Percentiles rank a stretch among this genome's conserved stretches.
Evolutionary conservation across 192 early-diverging fungal species (phyloP).

Genomic region (Entomortierella lignicola): DNA sequence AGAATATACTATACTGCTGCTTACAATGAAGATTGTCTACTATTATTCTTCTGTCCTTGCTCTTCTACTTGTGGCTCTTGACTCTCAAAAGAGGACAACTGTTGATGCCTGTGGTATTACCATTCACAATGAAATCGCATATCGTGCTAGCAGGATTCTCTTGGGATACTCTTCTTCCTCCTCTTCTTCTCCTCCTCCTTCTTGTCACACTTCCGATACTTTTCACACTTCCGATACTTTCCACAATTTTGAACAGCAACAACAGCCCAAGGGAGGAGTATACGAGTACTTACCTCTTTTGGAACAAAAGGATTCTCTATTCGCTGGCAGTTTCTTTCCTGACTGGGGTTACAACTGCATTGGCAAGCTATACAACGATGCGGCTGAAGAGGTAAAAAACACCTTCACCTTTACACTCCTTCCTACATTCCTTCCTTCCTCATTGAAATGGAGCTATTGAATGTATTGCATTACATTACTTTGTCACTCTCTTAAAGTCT

Average conservation of each 20-base stretch:
- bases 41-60: neutral
- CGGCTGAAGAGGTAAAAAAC: conserved; percentile 41
- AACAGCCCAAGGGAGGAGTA: neutral
- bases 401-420: neutral
- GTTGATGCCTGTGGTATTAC: conserved; percentile 48
- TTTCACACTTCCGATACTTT: too few species aligned
- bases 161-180: neutral
- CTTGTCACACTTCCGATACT: too few species aligned
- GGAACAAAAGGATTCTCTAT: conserved; percentile 22
- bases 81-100: neutral
- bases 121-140: conserved; percentile 56
- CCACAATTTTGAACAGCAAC: too few species aligned
- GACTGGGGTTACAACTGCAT: conserved; percentile 55
- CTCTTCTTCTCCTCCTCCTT: neutral
- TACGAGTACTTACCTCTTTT: conserved; percentile 26
- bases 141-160: conserved; percentile 40
- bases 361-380: conserved; percentile 47
- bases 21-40: too few species aligned
- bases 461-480: too few species aligned
- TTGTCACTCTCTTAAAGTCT: too few species aligned
- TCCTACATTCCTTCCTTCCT: too few species aligned
- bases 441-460: neutral
- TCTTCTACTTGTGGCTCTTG: neutral
- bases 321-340: conserved; percentile 49
- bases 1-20: too few species aligned